A percentile compares a stretch with the other conserved stretches of the same genome.
Evolutionary conservation across 169 alveolate species (phyloP).

Genomic region (Plasmodium knowlesi): DNA sequence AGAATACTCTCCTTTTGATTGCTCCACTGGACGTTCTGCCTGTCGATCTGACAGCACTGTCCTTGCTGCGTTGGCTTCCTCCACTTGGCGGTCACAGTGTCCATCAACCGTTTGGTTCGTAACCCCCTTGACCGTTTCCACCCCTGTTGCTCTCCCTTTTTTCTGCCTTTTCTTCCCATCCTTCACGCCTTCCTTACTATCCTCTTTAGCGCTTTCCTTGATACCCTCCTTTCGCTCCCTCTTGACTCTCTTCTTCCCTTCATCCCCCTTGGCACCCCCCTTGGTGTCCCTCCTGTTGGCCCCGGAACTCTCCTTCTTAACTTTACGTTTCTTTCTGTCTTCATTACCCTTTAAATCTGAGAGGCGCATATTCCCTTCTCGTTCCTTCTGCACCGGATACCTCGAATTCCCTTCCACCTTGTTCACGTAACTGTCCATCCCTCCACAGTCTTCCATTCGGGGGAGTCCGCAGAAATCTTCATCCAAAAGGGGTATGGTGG

Average conservation of each 20-base stretch:
- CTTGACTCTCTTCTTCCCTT: not conserved
- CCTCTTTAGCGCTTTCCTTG: too few species aligned
- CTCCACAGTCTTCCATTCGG: not conserved
- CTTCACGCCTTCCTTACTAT: too few species aligned
- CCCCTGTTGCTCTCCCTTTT: not conserved
- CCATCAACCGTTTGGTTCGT: not conserved
- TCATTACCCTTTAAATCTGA: not conserved
- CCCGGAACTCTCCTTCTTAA: not conserved
- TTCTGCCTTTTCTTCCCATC: not conserved
- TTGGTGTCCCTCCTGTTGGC: not conserved
- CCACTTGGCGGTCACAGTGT: not conserved
- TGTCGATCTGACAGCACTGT: not conserved
- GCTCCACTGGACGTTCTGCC: not conserved
- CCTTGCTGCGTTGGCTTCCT: not conserved
- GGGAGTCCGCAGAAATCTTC: not conserved
- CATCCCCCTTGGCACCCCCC: not conserved
- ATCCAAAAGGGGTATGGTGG: slow-evolving; percentile 10
- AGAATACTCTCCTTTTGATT: not conserved
- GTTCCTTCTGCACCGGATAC: not conserved
- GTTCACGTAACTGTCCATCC: not conserved
- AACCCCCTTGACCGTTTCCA: too few species aligned
- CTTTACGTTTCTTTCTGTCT: slow-evolving; percentile 9
- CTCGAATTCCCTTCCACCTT: not conserved
- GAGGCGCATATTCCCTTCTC: too few species aligned
- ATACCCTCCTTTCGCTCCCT: not conserved